Evolutionary conservation across 2,329 filamentous ascomycete species (phyloP).

Genomic region (Fusarium abutilonis): DNA sequence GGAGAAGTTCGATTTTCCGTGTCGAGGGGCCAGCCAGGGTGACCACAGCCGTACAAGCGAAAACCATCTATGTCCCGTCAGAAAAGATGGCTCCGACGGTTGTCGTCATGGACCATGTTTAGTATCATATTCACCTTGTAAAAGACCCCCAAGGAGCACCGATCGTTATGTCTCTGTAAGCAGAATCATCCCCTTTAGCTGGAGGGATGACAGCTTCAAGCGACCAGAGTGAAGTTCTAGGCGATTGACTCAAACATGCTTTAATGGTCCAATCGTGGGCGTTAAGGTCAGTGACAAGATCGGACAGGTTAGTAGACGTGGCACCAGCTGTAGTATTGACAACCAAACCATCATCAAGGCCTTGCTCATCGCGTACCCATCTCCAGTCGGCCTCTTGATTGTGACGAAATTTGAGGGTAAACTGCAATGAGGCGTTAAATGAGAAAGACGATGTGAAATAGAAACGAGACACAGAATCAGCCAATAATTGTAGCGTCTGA

Average conservation of each 20-base stretch:
- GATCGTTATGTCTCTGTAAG: conserved; percentile 64
- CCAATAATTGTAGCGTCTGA: conserved; percentile 59
- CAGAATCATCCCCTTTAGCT: conserved; percentile 67
- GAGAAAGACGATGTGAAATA: conserved; percentile 65
- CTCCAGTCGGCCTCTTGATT: conserved; percentile 66
- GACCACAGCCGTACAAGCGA: conserved; percentile 80
- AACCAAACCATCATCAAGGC: conserved; percentile 71
- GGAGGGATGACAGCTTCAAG: conserved; percentile 66
- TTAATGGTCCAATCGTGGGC: conserved; percentile 61
- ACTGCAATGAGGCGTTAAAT: conserved; percentile 63
- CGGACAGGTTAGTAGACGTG: conserved; percentile 55
- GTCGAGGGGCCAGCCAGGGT: conserved; percentile 89
- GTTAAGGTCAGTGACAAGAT: conserved; percentile 68
- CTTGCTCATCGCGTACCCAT: conserved; percentile 74
- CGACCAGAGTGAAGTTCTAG: conserved; percentile 76
- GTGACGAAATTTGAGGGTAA: conserved; percentile 76
- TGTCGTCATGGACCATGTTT: neutral
- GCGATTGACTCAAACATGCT: conserved; percentile 70
- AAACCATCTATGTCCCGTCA: conserved; percentile 70
- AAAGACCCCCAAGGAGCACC: conserved; percentile 70
- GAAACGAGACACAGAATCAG: conserved; percentile 48
- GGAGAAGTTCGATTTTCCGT: conserved; percentile 73
- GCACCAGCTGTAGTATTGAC: conserved; percentile 52
- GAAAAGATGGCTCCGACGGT: neutral
- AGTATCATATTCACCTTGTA: conserved; percentile 56